Base-by-base conservation (phyloP, 345 rosid genomes). In the Raphanus sativus region DNA sequence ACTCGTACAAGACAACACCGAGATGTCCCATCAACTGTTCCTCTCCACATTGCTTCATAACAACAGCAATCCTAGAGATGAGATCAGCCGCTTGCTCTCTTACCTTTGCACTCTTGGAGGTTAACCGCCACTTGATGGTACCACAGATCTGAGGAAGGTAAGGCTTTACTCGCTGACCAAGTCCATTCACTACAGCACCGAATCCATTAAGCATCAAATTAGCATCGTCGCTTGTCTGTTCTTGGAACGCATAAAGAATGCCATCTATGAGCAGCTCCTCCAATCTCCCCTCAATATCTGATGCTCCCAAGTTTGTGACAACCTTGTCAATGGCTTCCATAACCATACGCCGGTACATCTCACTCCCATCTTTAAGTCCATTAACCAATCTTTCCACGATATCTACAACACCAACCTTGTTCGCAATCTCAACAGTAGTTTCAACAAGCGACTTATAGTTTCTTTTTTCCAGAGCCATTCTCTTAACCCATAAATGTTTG, bases 81-180 rank as follows among this genome's bases (percentile, higher is more conserved):
- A 96, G 97, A 88, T 96, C 99, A 6, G 99, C 99, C 3, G 58
- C 97, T 81, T 96, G 99, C 71, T 96, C 98, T 79, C 99, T 87
- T 48, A 95, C 99, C 85, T 96, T 96, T n/a, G 99, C 98, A 69
- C 97, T 91, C 85, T 93, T 93, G 91, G 91, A 93, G 86, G 93
- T 96, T 86, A 96, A 65, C 16, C 99, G 90, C 99, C 99, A 96
- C 87, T 96, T 96, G 55, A 96, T 93, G 77, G 99, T 93, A 85
- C 98, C 99, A 82, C 99, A 96, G 45, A 96, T 93, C 89, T 96
- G 99, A 17, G 99, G 99, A 83, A 96, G 97, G 73, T 93, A 96
- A 52, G 98, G 98, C 78, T 96, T 96, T 75, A 93, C 99, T 74
- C 98, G 85, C 86, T 87, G 97, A 63, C 99, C 98, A 67, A 96